Conservation (phyloP, 345 rosid genomes). For the Acer yangbiense region DNA sequence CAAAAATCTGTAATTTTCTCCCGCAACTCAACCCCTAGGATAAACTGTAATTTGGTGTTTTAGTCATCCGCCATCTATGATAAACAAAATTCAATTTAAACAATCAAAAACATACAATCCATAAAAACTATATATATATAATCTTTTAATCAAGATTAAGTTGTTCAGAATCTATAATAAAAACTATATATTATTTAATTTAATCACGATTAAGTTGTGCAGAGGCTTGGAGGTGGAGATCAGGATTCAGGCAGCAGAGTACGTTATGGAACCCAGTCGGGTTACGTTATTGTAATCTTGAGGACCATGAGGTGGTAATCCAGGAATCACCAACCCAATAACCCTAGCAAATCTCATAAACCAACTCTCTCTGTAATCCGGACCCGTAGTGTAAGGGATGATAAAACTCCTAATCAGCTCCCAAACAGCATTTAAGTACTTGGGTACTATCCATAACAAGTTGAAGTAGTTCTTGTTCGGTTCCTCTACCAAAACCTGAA, state of each 20-base stretch:
- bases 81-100: background rate
- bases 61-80: background rate
- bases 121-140: no score
- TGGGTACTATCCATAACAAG: conserved; percentile 47
- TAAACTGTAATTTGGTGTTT: background rate
- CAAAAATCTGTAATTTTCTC: no score
- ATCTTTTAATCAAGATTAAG: no score
- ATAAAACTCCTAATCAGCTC: conserved; percentile 63
- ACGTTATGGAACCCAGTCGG: conserved; percentile 35
- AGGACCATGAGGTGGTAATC: conserved; percentile 57
- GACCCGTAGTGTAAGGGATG: conserved; percentile 44
- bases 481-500: conserved; percentile 54
- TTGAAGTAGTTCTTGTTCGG: conserved; percentile 74
- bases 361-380: conserved; percentile 56
- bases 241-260: background rate
- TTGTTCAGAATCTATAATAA: no score
- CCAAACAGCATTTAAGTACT: conserved; percentile 53
- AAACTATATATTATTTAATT: background rate
- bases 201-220: background rate
- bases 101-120: background rate
- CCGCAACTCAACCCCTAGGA: no score
- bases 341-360: conserved; percentile 42
- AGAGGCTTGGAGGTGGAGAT: background rate
- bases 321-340: conserved; percentile 53
- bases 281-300: conserved; percentile 62